Percentiles rank a stretch among this genome's conserved stretches.
These are phyloP conservation scores for Lignosus rhinocerotis DNA, from an alignment of 1,284 basidiomycete species.

Conservation along the genomic window DNA sequence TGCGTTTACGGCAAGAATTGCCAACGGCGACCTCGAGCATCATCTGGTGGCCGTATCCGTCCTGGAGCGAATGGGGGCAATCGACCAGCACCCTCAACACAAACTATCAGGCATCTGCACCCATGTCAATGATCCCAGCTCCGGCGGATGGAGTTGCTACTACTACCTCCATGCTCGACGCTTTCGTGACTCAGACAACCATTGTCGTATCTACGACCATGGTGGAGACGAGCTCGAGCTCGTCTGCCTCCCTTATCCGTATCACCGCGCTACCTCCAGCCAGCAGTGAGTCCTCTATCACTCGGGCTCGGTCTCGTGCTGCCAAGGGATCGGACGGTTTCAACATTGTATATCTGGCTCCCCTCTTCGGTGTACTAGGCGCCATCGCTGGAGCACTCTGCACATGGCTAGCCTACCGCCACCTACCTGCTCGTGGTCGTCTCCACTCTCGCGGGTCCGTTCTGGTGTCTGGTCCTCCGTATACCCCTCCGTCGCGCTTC, in stretches of 20 bases:
- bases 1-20: conserved; percentile 8
- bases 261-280: conserved; percentile 45
- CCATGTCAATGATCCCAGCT: neutral
- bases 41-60: conserved; percentile 30
- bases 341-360: conserved; percentile 40
- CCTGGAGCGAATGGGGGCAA: conserved; percentile 18
- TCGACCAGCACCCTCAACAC: neutral
- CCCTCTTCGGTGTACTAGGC: conserved; percentile 42
- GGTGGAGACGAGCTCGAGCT: neutral
- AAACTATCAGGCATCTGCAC: neutral
- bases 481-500: conserved; percentile 30
- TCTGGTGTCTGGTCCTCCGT: conserved; percentile 41
- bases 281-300: conserved; percentile 27
- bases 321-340: conserved; percentile 22
- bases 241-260: conserved; percentile 22
- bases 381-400: conserved; percentile 35
- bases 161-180: neutral
- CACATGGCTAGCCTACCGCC: conserved; percentile 30
- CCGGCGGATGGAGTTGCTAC: neutral
- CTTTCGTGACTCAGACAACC: neutral
- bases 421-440: conserved; percentile 13
- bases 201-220: neutral
- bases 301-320: conserved; percentile 23
- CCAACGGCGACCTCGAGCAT: conserved; percentile 18
- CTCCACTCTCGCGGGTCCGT: conserved; percentile 9